Evolutionary conservation across 1,139 yeast genomes (phyloP).

Genomic region (Arxiozyma slooffiae): DNA sequence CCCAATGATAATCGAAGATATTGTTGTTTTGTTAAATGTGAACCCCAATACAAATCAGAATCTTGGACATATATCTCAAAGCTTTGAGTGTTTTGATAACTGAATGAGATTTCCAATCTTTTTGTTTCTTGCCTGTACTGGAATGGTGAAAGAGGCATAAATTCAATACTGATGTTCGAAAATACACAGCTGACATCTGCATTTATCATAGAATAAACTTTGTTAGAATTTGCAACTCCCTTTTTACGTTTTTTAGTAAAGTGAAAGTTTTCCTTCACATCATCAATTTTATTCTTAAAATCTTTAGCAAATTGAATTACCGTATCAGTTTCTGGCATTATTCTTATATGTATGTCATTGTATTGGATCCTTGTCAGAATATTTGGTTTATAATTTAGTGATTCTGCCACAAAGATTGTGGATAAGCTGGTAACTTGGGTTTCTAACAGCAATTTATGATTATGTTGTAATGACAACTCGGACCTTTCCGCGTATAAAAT

Average conservation of each 20-base stretch:
- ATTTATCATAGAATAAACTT: conserved; percentile 3
- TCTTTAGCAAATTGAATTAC: conserved; percentile 13
- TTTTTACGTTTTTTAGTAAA: not conserved
- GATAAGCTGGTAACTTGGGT: conserved; percentile 16
- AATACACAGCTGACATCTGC: conserved; percentile 13
- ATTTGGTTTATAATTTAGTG: conserved; percentile 13
- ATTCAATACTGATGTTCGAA: conserved; percentile 20
- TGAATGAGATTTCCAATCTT: conserved; percentile 17
- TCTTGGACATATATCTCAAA: conserved; percentile 17
- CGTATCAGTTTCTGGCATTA: conserved; percentile 17
- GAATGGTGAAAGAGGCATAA: conserved; percentile 21
- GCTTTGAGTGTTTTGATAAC: conserved; percentile 13
- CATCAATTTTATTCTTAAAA: conserved; percentile 8
- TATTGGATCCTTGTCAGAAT: conserved; percentile 15
- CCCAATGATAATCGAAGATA: conserved; percentile 20
- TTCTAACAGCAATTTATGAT: conserved; percentile 15
- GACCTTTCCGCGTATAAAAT: conserved; percentile 17
- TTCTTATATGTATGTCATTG: conserved; percentile 16
- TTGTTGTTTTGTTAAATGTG: conserved; percentile 23
- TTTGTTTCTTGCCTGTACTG: conserved; percentile 18
- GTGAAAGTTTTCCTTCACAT: conserved; percentile 8
- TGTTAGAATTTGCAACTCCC: not conserved
- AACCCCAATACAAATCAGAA: conserved; percentile 19
- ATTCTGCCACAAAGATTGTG: conserved; percentile 15
- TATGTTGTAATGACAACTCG: conserved; percentile 18